Evolutionary conservation across 805 yeast genomes (phyloP), one percentile per base, ranked within the genome.

Genomic region (Metschnikowia anglica): DNA sequence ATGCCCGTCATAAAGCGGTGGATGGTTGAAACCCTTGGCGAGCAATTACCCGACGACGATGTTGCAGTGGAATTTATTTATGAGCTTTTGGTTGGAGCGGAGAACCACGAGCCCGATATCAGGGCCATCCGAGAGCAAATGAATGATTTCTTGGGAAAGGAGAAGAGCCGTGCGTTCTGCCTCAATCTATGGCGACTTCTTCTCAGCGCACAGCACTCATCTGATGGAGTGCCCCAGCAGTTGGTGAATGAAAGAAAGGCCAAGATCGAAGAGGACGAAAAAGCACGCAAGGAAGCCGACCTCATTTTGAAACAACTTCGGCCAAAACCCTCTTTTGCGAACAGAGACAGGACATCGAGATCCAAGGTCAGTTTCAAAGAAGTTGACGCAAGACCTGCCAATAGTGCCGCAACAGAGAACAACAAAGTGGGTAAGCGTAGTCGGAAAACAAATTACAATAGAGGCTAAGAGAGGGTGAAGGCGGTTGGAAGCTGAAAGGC

Each of bases 11-110:
- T 77, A 3, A 58, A 63, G 37, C 47, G 48, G 12, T 77, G 80
- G 77, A 61, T 76, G 15, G 51, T 47, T 2, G 51, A 54, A 3
- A 51, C 58, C 37, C 43, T 76, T 23, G 56, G 63, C 12, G 54
- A 62, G 34, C 56, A 63, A 9, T 54, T 76, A 10, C 78, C 78
- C 0, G 80, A 74, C 34, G 83, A 78, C 49, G 83, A 77, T 18
- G 70, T 77, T 3, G 63, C 73, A 5, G 60, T 65, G 2, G 79
- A 72, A 29, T 76, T 73, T 42, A 55, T 73, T 3, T 56, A 59
- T 37, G 80, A 78, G 52, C 55, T 77, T 34, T 53, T 78, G 18
- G 43, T 51, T 3, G 47, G 49, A 7, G 59, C 56, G 10, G 64
- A 58, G 7, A 68, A 62, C 7, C 45, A 44, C 9, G 45, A 49